Conservation (phyloP, 2,329 filamentous ascomycete genomes). For the Aureobasidium melanogenum region DNA sequence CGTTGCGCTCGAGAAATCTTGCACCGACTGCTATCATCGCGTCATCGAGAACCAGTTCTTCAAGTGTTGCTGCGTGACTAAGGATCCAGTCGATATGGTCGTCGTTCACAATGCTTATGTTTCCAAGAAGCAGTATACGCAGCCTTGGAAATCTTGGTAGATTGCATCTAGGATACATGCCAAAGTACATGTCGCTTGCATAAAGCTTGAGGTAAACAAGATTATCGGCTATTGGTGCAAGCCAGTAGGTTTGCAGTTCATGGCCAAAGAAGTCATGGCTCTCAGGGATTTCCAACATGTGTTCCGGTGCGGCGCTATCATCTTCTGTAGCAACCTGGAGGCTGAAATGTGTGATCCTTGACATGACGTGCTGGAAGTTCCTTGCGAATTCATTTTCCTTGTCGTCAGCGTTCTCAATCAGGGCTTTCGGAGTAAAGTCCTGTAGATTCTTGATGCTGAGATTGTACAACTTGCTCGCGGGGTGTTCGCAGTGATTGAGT, state of each 20-base stretch:
- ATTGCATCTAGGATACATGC: slow-evolving; percentile 34
- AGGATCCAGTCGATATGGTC: slow-evolving; percentile 41
- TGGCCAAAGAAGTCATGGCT: slow-evolving; percentile 18
- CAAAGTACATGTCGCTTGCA: slow-evolving; percentile 27
- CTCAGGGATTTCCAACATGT: slow-evolving; percentile 10
- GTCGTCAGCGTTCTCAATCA: background rate
- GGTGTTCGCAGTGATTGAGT: background rate
- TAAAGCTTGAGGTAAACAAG: slow-evolving; percentile 32
- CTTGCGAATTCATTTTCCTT: background rate
- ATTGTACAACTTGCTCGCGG: slow-evolving; percentile 8
- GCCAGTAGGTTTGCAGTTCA: slow-evolving; percentile 17
- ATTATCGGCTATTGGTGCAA: slow-evolving; percentile 17
- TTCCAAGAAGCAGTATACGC: slow-evolving; percentile 31
- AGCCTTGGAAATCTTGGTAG: slow-evolving; percentile 33
- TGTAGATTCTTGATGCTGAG: slow-evolving; percentile 21
- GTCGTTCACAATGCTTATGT: slow-evolving; percentile 35
- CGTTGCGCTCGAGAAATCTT: background rate
- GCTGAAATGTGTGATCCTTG: slow-evolving; percentile 15
- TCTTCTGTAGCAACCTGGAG: slow-evolving; percentile 18
- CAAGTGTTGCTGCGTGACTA: slow-evolving; percentile 29
- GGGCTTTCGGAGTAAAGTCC: slow-evolving; percentile 6
- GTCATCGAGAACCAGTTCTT: slow-evolving; percentile 35
- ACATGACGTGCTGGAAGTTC: slow-evolving; percentile 16
- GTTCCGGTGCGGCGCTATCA: slow-evolving; percentile 13
- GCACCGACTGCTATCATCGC: slow-evolving; percentile 21